These are phyloP conservation scores for Cercospora janseana DNA, from an alignment of 2,329 filamentous ascomycete species.

Conservation along the genomic window DNA sequence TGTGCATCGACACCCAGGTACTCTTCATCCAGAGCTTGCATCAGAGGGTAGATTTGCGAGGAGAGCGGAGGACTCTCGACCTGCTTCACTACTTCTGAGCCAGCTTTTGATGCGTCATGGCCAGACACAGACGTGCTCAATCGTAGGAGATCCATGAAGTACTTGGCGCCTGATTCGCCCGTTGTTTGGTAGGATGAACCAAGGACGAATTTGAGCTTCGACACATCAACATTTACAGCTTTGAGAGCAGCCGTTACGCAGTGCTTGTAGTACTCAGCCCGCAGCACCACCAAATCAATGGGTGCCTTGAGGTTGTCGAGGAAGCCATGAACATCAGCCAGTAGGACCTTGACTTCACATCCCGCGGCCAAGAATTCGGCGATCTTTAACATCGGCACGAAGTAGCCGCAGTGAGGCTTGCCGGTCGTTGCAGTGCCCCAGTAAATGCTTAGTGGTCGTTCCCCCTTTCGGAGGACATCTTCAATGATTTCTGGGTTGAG, in stretches of 20 bases:
- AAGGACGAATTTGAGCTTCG: conserved; percentile 77
- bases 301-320: conserved; percentile 62
- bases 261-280: conserved; percentile 79
- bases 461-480: conserved; percentile 65
- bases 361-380: conserved; percentile 82
- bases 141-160: conserved; percentile 86
- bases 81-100: conserved; percentile 93
- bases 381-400: conserved; percentile 84
- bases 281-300: conserved; percentile 77
- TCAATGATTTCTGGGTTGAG: conserved; percentile 83
- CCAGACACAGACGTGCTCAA: conserved; percentile 68
- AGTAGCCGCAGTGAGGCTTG: conserved; percentile 86
- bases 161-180: conserved; percentile 68
- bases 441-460: conserved; percentile 74
- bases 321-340: conserved; percentile 62
- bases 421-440: conserved; percentile 87
- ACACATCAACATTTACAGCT: conserved; percentile 73
- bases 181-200: conserved; percentile 57
- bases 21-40: conserved; percentile 90
- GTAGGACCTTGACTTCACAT: conserved; percentile 59
- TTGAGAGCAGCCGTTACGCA: conserved; percentile 72
- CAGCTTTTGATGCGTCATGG: conserved; percentile 84
- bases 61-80: conserved; percentile 70
- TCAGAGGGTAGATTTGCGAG: conserved; percentile 76
- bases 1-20: conserved; percentile 85